Evolutionary conservation across 23 red algal species (phyloP).

Genomic region (Gracilaria vermiculophylla): DNA sequence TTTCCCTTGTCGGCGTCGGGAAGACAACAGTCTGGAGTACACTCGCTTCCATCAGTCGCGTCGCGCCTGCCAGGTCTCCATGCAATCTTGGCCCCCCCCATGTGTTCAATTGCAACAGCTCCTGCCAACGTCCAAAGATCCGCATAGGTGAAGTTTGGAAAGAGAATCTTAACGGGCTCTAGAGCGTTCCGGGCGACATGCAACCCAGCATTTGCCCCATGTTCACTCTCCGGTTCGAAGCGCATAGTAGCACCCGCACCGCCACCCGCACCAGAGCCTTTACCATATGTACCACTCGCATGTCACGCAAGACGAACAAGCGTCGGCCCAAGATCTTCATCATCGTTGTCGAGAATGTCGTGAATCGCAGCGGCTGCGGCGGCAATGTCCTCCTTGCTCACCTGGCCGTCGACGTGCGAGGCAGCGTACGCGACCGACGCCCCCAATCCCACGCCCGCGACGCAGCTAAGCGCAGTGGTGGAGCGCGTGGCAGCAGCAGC

Average conservation of each 20-base stretch:
- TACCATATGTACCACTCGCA: slow-evolving; percentile 79
- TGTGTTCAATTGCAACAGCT: slow-evolving; percentile 82
- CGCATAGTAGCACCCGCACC: slow-evolving; percentile 82
- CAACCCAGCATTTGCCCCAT: slow-evolving; percentile 84
- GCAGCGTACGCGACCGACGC: slow-evolving; percentile 26
- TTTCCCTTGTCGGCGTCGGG: slow-evolving; percentile 68
- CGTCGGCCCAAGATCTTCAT: slow-evolving; percentile 70
- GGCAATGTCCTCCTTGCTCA: slow-evolving; percentile 55
- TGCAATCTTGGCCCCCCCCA: slow-evolving; percentile 83
- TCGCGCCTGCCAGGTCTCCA: slow-evolving; percentile 75
- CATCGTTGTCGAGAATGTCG: slow-evolving; percentile 39
- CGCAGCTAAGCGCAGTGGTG: slow-evolving; percentile 29
- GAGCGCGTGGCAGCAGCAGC: slow-evolving; percentile 19
- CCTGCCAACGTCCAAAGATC: slow-evolving; percentile 73
- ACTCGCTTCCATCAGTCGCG: slow-evolving; percentile 45
- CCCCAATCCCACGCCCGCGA: not conserved
- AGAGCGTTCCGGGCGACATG: slow-evolving; percentile 69
- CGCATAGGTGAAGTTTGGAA: slow-evolving; percentile 61
- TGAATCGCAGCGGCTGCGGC: slow-evolving; percentile 34
- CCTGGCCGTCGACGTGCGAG: not conserved
- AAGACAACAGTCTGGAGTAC: slow-evolving; percentile 77
- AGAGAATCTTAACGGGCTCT: slow-evolving; percentile 84
- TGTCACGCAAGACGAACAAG: slow-evolving; percentile 89
- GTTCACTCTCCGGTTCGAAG: slow-evolving; percentile 73
- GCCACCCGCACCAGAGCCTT: slow-evolving; percentile 64